phyloP scores from a whole-genome alignment of 2,329 filamentous ascomycete species.

The Fusarium secorum region DNA sequence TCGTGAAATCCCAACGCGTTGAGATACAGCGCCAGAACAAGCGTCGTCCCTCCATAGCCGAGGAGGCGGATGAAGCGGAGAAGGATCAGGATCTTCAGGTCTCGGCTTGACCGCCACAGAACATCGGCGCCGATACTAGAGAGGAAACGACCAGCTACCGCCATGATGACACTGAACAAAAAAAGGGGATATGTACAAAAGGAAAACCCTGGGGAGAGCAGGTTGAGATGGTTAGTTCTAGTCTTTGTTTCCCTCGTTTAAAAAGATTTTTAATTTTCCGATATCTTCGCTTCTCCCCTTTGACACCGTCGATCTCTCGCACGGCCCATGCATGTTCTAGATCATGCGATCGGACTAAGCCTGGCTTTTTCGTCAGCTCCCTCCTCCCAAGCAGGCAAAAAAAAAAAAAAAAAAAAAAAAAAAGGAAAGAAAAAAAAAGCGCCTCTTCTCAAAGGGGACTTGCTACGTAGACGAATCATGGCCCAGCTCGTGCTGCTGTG shows the following conservation, averaged over 20 bases:
- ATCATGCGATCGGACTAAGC: background rate
- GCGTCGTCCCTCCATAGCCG: conserved; percentile 34
- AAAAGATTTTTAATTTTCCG: background rate
- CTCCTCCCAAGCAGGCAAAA: background rate
- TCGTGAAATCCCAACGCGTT: conserved; percentile 30
- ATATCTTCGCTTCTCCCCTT: background rate
- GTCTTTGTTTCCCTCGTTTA: background rate
- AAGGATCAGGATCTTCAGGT: conserved; percentile 33
- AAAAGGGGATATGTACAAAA: background rate
- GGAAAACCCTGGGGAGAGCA: background rate
- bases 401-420: background rate
- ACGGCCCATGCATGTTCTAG: background rate
- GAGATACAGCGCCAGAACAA: conserved; percentile 35
- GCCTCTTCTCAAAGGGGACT: conserved; percentile 1
- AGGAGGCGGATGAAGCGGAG: conserved; percentile 32
- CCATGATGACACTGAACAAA: background rate
- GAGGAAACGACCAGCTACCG: background rate
- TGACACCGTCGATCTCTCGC: background rate
- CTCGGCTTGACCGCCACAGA: conserved; percentile 30
- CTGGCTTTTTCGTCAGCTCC: background rate
- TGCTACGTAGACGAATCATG: conserved; percentile 2
- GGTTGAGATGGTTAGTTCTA: background rate
- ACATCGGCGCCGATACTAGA: conserved; percentile 31
- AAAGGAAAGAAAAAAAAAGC: background rate
- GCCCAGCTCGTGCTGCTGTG: background rate